These are phyloP conservation scores for Plasmodium fragile DNA, from an alignment of 169 alveolate genomes.

Conservation along the genomic window DNA sequence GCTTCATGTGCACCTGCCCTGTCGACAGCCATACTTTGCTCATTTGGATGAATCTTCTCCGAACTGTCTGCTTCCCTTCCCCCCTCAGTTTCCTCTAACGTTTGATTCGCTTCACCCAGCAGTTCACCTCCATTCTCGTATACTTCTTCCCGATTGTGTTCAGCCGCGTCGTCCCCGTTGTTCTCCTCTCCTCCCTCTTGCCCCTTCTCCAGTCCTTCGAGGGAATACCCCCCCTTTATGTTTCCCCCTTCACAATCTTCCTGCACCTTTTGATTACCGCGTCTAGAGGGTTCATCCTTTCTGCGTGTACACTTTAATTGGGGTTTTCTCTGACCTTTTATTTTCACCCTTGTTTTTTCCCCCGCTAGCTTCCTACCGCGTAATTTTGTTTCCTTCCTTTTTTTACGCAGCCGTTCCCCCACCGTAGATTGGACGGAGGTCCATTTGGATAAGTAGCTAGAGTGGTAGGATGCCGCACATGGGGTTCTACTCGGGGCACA, in stretches of 20 bases:
- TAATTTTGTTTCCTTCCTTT: not conserved
- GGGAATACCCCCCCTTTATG: no score
- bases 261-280: not conserved
- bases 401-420: not conserved
- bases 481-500: not conserved
- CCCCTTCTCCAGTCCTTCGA: not conserved
- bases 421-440: not conserved
- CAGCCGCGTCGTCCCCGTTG: not conserved
- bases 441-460: not conserved
- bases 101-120: not conserved
- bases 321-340: not conserved
- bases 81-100: not conserved
- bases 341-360: no score
- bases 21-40: not conserved
- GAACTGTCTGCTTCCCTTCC: not conserved
- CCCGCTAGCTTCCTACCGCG: not conserved
- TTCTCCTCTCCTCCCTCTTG: not conserved
- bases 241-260: not conserved
- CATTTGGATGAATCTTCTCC: not conserved
- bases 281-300: not conserved
- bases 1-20: not conserved
- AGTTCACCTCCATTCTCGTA: not conserved
- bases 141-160: not conserved
- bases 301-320: not conserved
- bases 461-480: not conserved